phyloP scores from a whole-genome alignment of 2,329 filamentous ascomycete species.

The Pseudogymnoascus sp. region DNA sequence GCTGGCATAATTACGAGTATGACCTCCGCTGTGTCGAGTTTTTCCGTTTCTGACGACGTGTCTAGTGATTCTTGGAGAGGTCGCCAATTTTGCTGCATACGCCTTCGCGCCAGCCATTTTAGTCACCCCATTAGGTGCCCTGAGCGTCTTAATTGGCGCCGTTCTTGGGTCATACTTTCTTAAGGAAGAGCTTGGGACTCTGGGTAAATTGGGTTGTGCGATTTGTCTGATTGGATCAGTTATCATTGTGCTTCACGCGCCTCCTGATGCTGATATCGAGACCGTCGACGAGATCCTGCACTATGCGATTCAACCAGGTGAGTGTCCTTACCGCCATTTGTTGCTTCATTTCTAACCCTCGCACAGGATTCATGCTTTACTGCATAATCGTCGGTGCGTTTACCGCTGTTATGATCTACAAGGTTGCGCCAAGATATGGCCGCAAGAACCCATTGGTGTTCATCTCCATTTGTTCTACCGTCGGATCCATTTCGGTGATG shows the following conservation, averaged over 20 bases:
- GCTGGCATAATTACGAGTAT: slow-evolving; percentile 81
- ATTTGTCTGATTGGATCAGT: slow-evolving; percentile 94
- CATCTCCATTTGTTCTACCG: slow-evolving; percentile 94
- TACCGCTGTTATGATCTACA: slow-evolving; percentile 92
- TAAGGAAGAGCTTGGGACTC: slow-evolving; percentile 76
- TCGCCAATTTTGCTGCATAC: slow-evolving; percentile 97
- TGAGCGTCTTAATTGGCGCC: slow-evolving; percentile 90
- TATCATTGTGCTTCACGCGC: slow-evolving; percentile 95
- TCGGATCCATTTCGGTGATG: slow-evolving; percentile 97
- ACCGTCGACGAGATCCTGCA: slow-evolving; percentile 87
- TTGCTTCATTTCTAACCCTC: background rate
- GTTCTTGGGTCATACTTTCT: slow-evolving; percentile 93
- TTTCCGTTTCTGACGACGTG: slow-evolving; percentile 21
- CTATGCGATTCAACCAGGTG: slow-evolving; percentile 87
- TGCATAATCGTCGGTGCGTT: slow-evolving; percentile 72
- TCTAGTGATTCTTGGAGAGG: slow-evolving; percentile 80
- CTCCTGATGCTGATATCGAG: slow-evolving; percentile 82
- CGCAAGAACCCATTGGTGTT: slow-evolving; percentile 95
- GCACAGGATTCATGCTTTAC: slow-evolving; percentile 82
- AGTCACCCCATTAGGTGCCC: slow-evolving; percentile 86
- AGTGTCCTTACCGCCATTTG: slow-evolving; percentile 20
- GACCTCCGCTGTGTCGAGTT: slow-evolving; percentile 26
- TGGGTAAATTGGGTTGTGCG: slow-evolving; percentile 91
- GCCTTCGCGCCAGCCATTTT: slow-evolving; percentile 98
- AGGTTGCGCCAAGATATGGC: slow-evolving; percentile 77